Conservation (phyloP, 78 protist genomes). For the Protostelium mycophagum region DNA sequence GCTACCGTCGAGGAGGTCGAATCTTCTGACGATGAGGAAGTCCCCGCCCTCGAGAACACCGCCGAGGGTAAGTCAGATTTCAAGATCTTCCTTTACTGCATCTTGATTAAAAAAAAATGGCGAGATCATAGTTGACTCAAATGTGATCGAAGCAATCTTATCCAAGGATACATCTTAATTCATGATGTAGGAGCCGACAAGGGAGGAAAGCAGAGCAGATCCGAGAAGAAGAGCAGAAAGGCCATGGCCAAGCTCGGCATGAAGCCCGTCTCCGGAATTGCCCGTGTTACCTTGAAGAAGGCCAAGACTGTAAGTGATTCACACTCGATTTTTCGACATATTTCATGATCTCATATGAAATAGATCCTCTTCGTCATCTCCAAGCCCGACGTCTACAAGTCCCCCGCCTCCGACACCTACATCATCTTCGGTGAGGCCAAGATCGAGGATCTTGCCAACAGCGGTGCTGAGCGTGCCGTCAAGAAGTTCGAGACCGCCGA, state of each 20-base stretch:
- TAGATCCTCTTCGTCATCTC: conserved; percentile 62
- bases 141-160: too few species aligned
- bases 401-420: conserved; percentile 75
- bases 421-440: conserved; percentile 88
- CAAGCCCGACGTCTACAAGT: conserved; percentile 84
- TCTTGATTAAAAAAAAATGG: too few species aligned
- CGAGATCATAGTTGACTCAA: too few species aligned
- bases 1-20: background rate
- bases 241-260: conserved; percentile 85
- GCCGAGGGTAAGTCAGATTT: background rate
- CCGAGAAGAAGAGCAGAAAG: conserved; percentile 88
- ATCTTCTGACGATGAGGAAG: background rate
- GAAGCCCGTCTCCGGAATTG: conserved; percentile 62
- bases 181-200: conserved; percentile 13
- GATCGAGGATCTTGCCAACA: conserved; percentile 43
- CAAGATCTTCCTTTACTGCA: too few species aligned
- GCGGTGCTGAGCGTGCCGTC: background rate
- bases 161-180: too few species aligned
- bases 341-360: background rate
- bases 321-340: background rate
- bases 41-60: background rate
- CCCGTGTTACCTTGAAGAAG: conserved; percentile 59
- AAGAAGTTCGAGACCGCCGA: background rate
- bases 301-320: background rate
- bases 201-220: conserved; percentile 36